A percentile compares a stretch with the other conserved stretches of the same genome.
These are phyloP conservation scores for Agarophyton chilense DNA, from an alignment of 23 red algal species.

Conservation along the genomic window DNA sequence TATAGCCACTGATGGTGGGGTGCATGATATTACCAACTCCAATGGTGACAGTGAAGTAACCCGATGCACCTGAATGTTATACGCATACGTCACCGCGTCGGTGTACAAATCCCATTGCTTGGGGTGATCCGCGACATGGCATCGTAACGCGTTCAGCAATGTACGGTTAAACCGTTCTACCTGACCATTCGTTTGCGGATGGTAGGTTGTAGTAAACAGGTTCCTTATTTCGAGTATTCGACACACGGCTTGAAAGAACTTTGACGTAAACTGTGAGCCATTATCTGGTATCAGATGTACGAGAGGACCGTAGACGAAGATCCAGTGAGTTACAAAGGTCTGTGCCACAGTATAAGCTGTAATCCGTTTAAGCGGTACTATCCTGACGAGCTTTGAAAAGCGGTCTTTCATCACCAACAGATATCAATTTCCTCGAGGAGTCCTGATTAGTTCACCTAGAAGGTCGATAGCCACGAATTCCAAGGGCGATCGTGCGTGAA, in stretches of 20 bases:
- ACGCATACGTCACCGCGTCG: slow-evolving; percentile 8
- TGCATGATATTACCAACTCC: background rate
- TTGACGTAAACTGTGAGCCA: background rate
- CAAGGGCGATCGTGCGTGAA: background rate
- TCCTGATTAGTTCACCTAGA: background rate
- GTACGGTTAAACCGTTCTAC: slow-evolving; percentile 12
- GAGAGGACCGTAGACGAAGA: background rate
- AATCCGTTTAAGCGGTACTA: background rate
- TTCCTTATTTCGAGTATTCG: background rate
- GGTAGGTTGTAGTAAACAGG: background rate
- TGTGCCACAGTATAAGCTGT: slow-evolving; percentile 7
- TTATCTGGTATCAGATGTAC: background rate
- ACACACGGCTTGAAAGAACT: background rate
- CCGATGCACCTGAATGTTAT: background rate
- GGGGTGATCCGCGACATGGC: background rate
- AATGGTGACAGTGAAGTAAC: background rate
- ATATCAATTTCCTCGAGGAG: background rate
- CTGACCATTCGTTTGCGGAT: background rate
- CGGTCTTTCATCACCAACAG: slow-evolving; percentile 19
- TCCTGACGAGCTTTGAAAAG: slow-evolving; percentile 9
- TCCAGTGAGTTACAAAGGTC: background rate
- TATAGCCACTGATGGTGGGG: background rate
- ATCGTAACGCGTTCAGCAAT: background rate
- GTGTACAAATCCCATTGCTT: slow-evolving; percentile 20
- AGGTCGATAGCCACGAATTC: slow-evolving; percentile 8